Evolutionary conservation across 2,329 filamentous ascomycete species (phyloP), one percentile per base, ranked within the genome.

Genomic region (Alternaria arborescens): DNA sequence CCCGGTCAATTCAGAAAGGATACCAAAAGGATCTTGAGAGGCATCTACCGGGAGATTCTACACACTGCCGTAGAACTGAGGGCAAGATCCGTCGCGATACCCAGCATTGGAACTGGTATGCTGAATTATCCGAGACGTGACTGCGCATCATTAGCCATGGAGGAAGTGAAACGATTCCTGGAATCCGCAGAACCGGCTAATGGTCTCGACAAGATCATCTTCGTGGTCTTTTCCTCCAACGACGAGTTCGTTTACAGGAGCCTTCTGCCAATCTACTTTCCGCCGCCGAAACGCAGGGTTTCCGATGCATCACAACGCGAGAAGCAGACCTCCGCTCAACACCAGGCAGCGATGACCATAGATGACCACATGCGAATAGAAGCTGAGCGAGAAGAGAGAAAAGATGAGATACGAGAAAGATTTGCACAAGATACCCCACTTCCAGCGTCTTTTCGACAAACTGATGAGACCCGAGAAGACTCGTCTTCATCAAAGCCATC

Each of bases 241-340:
- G 73, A 77, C 34, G 73, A 77, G 40, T 63, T 67, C 22, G 60
- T 73, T 2, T 79, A 78, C 64, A 75, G 71, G 47, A 68, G 67
- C 22, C 60, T 77, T 12, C 38, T 78, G 14, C 75, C 74, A 2
- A 47, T 73, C 0, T 76, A 73, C 61, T 77, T 78, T 32, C 75
- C 75, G 14, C 69, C 73, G 11, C 30, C 65, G 1, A 63, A 70
- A 6, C 10, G 62, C 41, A 66, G 66, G 16, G 26, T 12, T 12
- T 12, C 20, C 6, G 40, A 42, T 12, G 12, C 7, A 24, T 12
- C 40, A 12, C 40, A 24, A 5, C 72, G 71, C 20, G 74, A 76
- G 34, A 71, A 74, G 51, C 30, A 36, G 7, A 30, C 30, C 14
- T 68, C 68, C 41, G 68, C 67, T 59, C 69, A 72, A 51, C 66